phyloP scores from a whole-genome alignment of 2,329 filamentous ascomycete genomes.

The Pseudocercospora pini-densiflorae region DNA sequence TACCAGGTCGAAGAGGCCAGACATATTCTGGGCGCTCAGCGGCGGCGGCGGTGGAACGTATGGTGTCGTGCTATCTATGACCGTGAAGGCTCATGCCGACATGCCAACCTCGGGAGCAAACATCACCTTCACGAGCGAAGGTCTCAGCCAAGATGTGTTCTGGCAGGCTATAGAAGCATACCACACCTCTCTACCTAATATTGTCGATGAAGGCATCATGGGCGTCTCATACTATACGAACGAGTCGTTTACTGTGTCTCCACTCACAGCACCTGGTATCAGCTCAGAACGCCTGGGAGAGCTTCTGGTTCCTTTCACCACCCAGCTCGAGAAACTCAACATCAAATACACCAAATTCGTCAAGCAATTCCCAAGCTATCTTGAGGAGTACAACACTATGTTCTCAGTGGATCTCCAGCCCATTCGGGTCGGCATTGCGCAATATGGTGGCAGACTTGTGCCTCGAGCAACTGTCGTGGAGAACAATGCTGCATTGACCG shows the following conservation, averaged over 20 bases:
- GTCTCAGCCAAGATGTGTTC: constrained; percentile 24
- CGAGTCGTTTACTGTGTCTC: constrained; percentile 53
- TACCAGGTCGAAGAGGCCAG: constrained; percentile 52
- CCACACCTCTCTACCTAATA: constrained; percentile 52
- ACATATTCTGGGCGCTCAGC: constrained; percentile 67
- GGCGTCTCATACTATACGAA: constrained; percentile 57
- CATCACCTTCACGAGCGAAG: constrained; percentile 46
- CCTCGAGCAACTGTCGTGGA: constrained; percentile 11
- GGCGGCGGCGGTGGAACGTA: constrained; percentile 66
- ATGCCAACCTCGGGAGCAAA: constrained; percentile 50
- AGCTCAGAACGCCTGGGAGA: constrained; percentile 47
- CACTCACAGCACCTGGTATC: constrained; percentile 55
- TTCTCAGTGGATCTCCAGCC: constrained; percentile 2
- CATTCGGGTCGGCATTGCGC: constrained; percentile 16
- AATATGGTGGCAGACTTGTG: constrained; percentile 19
- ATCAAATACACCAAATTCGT: constrained; percentile 39
- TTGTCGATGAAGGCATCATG: constrained; percentile 57
- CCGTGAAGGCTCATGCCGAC: constrained; percentile 56
- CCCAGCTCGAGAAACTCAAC: constrained; percentile 44
- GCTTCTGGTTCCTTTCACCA: constrained; percentile 54
- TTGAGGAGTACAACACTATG: constrained; percentile 12
- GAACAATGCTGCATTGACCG: constrained; percentile 41
- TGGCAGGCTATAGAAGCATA: constrained; percentile 52
- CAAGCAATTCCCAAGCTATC: constrained; percentile 11
- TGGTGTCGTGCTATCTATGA: constrained; percentile 61